Evolutionary conservation across 2,329 filamentous ascomycete genomes (phyloP), one percentile per base, ranked within the genome.

Genomic region (Aspergillus versicolor): DNA sequence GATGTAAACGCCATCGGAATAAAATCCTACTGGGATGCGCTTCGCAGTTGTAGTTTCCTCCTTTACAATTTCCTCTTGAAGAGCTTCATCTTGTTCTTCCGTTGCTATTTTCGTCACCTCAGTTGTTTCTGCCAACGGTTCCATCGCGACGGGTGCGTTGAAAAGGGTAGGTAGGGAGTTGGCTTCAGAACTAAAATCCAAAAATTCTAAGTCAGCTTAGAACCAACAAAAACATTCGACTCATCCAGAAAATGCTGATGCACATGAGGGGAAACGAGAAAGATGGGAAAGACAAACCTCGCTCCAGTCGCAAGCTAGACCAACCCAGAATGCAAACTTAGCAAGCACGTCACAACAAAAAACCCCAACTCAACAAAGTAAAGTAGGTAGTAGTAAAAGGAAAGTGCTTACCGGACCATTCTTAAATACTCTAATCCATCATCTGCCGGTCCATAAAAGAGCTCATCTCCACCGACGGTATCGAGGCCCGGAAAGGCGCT

Each of bases 1-100:
- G 22, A 88, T 84, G 70, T 91, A 96, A 38, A 90, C 89, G 48
- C 91, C 92, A 64, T 96, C 90, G 15, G 86, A 78, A 70, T 90
- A 94, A 67, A 85, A 87, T 11, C 88, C 89, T 54, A 82, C 75
- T 17, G 21, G 79, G 76, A 65, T 88, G 84, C 52, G 81, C 80
- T 40, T 15, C 21, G 21, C 12, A 24, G 34, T 15, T 9, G 21
- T 51, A 2, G 13, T 27, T 19, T 51, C 9, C n/a, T 52, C 38
- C 1, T 53, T 40, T 15, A 49, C 22, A 2, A 15, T 44, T 15
- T 52, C 37, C 24, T 53, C 22, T 43, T 45, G 47, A 2, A 38
- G 12, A 9, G 24, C 22, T 32, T 45, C 4, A 13, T 49, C 42
- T n/a, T 42, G 27, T 11, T 49, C 27, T 51, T 57, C 30, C 5